Conservation (phyloP, 345 rosid species). For the Eutrema japonicum region DNA sequence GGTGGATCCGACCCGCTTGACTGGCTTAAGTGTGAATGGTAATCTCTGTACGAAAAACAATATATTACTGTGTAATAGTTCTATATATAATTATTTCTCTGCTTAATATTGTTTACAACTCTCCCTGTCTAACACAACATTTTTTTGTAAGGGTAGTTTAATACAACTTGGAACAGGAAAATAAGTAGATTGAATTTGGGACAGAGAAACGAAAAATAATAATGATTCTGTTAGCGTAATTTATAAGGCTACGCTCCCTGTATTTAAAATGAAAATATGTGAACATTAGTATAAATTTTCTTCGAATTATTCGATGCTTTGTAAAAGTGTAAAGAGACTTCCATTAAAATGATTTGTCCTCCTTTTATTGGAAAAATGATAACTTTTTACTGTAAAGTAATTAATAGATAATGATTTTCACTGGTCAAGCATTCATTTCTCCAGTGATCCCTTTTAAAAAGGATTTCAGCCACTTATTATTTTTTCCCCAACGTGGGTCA, state of each 20-base stretch:
- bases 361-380: constrained; percentile 24
- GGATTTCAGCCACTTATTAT: constrained; percentile 20
- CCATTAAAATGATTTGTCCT: constrained; percentile 36
- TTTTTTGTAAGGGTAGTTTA: neutral
- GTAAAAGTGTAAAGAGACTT: constrained; percentile 40
- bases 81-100: neutral
- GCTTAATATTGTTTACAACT: neutral
- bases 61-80: constrained; percentile 16
- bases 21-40: neutral
- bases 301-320: constrained; percentile 39
- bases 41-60: neutral
- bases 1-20: too few species aligned
- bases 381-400: constrained; percentile 34
- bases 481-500: constrained; percentile 12
- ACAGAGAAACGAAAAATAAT: neutral
- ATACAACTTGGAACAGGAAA: constrained; percentile 1
- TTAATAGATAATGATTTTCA: constrained; percentile 30
- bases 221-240: constrained; percentile 13
- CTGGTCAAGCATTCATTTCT: constrained; percentile 32
- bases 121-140: neutral
- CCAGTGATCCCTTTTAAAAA: constrained; percentile 23
- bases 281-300: constrained; percentile 16
- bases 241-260: constrained; percentile 2
- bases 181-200: neutral
- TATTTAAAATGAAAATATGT: constrained; percentile 9